Evolutionary conservation across 2,329 filamentous ascomycete genomes (phyloP), one percentile per base, ranked within the genome.

Genomic region (Metarhizium humberi): DNA sequence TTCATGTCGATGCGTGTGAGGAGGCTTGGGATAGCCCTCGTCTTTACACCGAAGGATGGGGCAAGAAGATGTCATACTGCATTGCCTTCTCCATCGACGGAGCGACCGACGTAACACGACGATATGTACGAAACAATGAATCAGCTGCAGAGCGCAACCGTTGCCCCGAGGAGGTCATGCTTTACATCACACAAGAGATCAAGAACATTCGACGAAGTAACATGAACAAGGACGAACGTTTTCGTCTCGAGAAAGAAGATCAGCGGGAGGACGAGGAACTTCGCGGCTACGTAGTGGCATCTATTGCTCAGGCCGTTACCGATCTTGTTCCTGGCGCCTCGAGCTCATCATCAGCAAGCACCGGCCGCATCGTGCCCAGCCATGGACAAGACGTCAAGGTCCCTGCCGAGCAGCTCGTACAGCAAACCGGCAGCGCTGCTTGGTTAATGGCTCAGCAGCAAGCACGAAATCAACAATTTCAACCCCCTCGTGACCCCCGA

Each of bases 1-100:
- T 97, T n/a, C 92, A 97, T 62, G 91, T 96, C 46, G 94, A 99
- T 69, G 86, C 87, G 38, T 96, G 92, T 66, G 94, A 97, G 69
- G 92, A 92, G 67, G 85, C 89, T 1, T 97, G 92, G 91, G 94
- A 99, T 69, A 91, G 92, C 66, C 94, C 94, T 52, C 81, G 89
- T 49, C 79, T 97, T 10, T 97, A 97, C 72, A 85, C 90, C 6
- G 90, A 96, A 71, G 92, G 92, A 57, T 99, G 94, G 94, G 85
- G 87, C 62, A 94, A 94, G 77, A 95, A 94, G 75, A 89, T 97
- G 77, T 92, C 90, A 0, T 99, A 99, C 73, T 96, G 92, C 75
- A 86, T 99, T 58, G 94, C 92, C 52, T 99, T 99, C 69, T 95
- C 91, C 13, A 91, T 90, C 56, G 94, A 99, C 58, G 94, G 84